A percentile compares a stretch with the other conserved stretches of the same genome.
Conservation (phyloP, 1,139 yeast genomes). For the Ashbya aceris region DNA sequence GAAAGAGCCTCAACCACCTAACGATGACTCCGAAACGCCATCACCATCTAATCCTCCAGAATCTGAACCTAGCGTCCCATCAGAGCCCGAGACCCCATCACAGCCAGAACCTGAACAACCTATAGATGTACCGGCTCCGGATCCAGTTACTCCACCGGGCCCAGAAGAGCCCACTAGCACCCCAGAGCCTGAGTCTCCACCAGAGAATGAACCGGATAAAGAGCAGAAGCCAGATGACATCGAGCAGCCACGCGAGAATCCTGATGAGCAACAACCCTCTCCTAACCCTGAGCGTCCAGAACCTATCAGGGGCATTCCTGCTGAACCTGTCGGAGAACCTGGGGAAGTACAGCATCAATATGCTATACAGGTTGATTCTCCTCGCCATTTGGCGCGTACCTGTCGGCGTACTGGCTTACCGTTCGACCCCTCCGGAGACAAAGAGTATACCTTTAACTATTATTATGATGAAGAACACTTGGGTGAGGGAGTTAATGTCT, state of each 20-base stretch:
- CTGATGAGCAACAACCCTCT: conserved; percentile 35
- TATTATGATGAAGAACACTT: conserved; percentile 36
- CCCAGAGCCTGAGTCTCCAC: no score
- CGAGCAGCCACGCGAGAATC: conserved; percentile 31
- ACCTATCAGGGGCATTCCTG: neutral
- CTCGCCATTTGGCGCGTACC: conserved; percentile 58
- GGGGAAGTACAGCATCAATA: conserved; percentile 2
- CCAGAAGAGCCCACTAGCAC: no score
- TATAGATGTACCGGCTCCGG: no score
- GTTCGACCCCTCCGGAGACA: conserved; percentile 16
- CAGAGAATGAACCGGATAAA: no score
- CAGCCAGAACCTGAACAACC: no score
- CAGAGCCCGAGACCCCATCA: no score
- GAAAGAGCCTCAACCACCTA: no score
- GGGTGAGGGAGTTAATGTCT: conserved; percentile 54
- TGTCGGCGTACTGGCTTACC: conserved; percentile 42
- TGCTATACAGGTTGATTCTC: conserved; percentile 42
- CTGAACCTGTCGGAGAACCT: conserved; percentile 6
- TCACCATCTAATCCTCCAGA: no score
- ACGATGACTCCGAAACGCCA: no score
- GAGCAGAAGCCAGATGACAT: conserved; percentile 18
- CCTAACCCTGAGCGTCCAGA: neutral
- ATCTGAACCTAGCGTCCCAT: no score
- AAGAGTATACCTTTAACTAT: conserved; percentile 30
- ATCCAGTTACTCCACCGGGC: no score